Conservation (phyloP, 2,329 filamentous ascomycete species). For the Fusarium buxicola region DNA sequence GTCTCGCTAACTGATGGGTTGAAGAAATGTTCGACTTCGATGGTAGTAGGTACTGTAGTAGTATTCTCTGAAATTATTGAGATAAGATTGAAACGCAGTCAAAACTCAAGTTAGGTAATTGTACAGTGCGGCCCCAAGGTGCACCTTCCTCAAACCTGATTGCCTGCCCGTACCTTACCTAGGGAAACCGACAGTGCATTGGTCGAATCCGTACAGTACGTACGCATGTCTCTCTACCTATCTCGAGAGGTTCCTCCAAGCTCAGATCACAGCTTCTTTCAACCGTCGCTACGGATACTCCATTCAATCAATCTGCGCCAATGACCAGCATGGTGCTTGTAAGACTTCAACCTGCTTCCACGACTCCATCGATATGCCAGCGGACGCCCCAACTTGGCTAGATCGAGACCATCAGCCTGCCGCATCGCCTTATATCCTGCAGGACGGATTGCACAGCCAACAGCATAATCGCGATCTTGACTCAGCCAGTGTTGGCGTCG, state of each 20-base stretch:
- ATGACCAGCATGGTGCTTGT: conserved; percentile 21
- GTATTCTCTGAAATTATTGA: too few relatives aligned
- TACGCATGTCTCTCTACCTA: neutral
- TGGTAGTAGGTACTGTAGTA: too few relatives aligned
- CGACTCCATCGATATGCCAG: conserved; percentile 7
- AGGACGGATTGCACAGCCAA: conserved; percentile 28
- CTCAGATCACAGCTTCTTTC: conserved; percentile 8
- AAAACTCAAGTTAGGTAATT: neutral
- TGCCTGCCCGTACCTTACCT: too few relatives aligned
- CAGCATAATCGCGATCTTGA: conserved; percentile 22
- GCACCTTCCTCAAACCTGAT: neutral
- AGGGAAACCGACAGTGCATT: neutral
- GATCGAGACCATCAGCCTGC: conserved; percentile 36
- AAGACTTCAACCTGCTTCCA: neutral
- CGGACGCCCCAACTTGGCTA: conserved; percentile 15
- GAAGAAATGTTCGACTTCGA: too few relatives aligned
- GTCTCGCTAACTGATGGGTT: neutral
- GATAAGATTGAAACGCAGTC: conserved; percentile 7
- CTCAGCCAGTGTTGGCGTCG: neutral
- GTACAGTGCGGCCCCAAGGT: neutral
- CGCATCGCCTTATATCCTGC: conserved; percentile 30
- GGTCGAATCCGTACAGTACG: conserved; percentile 1
- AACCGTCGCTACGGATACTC: neutral
- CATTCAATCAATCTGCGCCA: neutral
- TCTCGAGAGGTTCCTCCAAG: conserved; percentile 1